A percentile compares a stretch with the other conserved stretches of the same genome.
Evolutionary conservation across 306 rosid genomes (phyloP).

Genomic region (Cotoneaster glaucophyllus): DNA sequence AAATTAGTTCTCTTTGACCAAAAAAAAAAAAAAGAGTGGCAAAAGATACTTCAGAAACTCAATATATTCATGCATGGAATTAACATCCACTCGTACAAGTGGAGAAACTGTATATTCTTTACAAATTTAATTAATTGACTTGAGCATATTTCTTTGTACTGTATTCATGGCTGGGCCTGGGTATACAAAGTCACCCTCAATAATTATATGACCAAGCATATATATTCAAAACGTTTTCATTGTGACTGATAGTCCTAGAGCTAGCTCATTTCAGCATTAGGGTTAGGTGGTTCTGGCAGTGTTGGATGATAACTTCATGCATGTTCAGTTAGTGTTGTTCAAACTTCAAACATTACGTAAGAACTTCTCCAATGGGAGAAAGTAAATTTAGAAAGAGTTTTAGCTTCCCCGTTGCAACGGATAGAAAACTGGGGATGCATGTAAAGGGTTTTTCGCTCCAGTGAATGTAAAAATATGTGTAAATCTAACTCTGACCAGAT

Average conservation of each 20-base stretch:
- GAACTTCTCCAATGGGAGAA: no score
- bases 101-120: not conserved
- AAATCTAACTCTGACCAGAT: no score
- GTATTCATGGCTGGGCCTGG: not conserved
- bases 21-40: no score
- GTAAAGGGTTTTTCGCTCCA: no score
- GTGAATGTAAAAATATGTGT: no score
- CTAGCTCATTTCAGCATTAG: not conserved
- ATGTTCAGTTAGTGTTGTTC: not conserved
- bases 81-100: not conserved
- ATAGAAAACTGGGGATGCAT: no score
- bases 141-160: not conserved
- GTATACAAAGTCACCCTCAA: not conserved
- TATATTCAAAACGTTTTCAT: not conserved
- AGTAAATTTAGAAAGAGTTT: no score
- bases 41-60: no score
- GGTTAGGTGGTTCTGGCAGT: not conserved
- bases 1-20: no score
- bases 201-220: not conserved
- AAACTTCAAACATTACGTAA: not conserved
- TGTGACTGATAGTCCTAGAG: not conserved
- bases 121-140: not conserved
- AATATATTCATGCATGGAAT: no score
- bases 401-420: no score
- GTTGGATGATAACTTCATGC: not conserved